phyloP scores from a whole-genome alignment of 2,329 filamentous ascomycete species.

The Pezicula radicicola region DNA sequence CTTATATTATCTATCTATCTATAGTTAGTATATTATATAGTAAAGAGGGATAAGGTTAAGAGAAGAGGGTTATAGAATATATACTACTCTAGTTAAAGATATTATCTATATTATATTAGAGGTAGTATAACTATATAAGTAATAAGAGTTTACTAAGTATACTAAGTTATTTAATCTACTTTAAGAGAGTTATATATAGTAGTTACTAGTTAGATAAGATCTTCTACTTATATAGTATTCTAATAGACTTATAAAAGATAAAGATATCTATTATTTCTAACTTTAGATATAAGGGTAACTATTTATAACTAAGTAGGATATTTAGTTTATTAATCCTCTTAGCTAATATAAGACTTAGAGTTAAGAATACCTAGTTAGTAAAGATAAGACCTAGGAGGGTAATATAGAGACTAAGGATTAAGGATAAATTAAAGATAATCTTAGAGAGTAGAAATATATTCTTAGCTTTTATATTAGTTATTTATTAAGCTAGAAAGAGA shows the following conservation, averaged over 20 bases:
- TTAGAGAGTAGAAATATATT: slow-evolving; percentile 32
- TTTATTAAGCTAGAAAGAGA: slow-evolving; percentile 1
- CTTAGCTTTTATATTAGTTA: slow-evolving; percentile 13
- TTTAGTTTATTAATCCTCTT: slow-evolving; percentile 19
- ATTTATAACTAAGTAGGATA: slow-evolving; percentile 22
- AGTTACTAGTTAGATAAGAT: slow-evolving; percentile 18
- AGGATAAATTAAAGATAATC: slow-evolving; percentile 32
- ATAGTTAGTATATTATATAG: no score
- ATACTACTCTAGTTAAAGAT: slow-evolving; percentile 12
- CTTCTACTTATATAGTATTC: slow-evolving; percentile 13
- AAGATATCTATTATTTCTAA: slow-evolving; percentile 17
- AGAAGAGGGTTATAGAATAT: no score
- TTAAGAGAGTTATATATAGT: slow-evolving; percentile 16
- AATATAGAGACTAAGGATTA: slow-evolving; percentile 33
- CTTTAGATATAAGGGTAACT: slow-evolving; percentile 18
- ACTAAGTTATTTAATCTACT: slow-evolving; percentile 15
- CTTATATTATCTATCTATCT: no score
- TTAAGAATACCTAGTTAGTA: slow-evolving; percentile 20
- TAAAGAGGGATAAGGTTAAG: no score
- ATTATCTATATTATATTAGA: slow-evolving; percentile 19
- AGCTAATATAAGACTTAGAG: slow-evolving; percentile 19
- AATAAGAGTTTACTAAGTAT: slow-evolving; percentile 14
- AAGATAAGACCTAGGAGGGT: slow-evolving; percentile 30
- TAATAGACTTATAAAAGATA: slow-evolving; percentile 21
- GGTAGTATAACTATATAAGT: slow-evolving; percentile 15